Evolutionary conservation across 140 eudicot genomes (phyloP).

Genomic region (Bidens hawaiensis): DNA sequence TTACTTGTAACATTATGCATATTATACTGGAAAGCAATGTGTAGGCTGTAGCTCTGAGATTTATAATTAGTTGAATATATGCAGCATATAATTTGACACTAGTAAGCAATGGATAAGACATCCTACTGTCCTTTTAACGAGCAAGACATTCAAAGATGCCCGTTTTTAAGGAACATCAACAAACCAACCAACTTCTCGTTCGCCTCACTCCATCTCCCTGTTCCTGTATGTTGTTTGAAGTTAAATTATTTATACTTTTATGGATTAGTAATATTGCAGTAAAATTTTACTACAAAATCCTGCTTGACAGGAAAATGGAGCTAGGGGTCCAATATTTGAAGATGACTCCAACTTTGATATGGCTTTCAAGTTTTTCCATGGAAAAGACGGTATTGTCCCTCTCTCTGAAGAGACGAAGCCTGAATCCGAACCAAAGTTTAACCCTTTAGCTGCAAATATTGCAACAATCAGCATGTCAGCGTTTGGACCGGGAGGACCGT

Average conservation of each 20-base stretch:
- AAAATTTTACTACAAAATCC: background rate
- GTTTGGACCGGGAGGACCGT: conserved; percentile 81
- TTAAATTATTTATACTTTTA: background rate
- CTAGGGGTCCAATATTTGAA: conserved; percentile 79
- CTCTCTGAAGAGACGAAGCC: conserved; percentile 31
- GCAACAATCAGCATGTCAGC: conserved; percentile 64
- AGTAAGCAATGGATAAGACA: conserved; percentile 39
- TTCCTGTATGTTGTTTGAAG: conserved; percentile 40
- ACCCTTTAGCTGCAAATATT: conserved; percentile 62
- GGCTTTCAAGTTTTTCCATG: conserved; percentile 72
- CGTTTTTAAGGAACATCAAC: conserved; percentile 64
- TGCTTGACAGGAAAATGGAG: conserved; percentile 38
- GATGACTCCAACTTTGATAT: conserved; percentile 58
- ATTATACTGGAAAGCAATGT: background rate
- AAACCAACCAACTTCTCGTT: conserved; percentile 60
- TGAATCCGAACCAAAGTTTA: conserved; percentile 41
- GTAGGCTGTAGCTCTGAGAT: background rate
- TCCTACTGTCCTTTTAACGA: conserved; percentile 41
- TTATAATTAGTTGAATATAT: background rate
- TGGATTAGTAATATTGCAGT: background rate
- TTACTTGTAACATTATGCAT: background rate
- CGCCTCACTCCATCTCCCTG: conserved; percentile 37
- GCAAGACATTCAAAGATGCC: conserved; percentile 57
- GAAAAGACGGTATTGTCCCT: conserved; percentile 67
- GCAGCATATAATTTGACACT: conserved; percentile 27